phyloP scores from a whole-genome alignment of 306 rosid species.

The Quercus glauca region DNA sequence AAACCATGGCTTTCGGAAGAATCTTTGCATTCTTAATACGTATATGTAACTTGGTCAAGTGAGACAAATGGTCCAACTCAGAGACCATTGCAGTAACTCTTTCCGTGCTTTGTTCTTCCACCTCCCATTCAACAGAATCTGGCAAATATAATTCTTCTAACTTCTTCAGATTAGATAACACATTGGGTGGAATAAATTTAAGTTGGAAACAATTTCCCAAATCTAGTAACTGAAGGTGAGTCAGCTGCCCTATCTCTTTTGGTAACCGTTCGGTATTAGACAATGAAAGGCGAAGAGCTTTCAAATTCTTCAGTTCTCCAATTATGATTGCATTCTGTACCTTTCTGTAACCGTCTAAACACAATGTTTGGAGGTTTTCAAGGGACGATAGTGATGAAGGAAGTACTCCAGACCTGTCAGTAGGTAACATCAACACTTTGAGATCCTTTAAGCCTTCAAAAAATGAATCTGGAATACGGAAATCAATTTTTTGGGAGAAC shows the following conservation, averaged over 20 bases:
- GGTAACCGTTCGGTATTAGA: not conserved
- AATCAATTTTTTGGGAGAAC: fast-evolving
- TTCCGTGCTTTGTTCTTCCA: not conserved
- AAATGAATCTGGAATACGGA: not conserved
- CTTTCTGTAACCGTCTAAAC: not conserved
- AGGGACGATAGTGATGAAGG: not conserved
- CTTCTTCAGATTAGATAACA: not conserved
- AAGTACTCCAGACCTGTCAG: not conserved
- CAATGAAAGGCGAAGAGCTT: not conserved
- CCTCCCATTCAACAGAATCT: not conserved
- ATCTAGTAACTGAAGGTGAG: not conserved
- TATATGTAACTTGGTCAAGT: not conserved
- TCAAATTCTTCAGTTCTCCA: not conserved
- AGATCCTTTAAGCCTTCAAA: not conserved
- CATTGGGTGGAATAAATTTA: not conserved
- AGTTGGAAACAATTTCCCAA: fast-evolving
- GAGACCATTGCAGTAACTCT: not conserved
- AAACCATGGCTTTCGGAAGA: not conserved
- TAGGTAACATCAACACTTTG: not conserved
- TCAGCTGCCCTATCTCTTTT: not conserved
- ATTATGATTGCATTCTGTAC: not conserved
- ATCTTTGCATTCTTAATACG: not conserved
- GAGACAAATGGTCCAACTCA: not conserved
- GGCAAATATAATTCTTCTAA: not conserved
- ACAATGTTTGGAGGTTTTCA: not conserved